phyloP scores from a whole-genome alignment of 1,284 basidiomycete species.

The Wallemia mellicola region DNA sequence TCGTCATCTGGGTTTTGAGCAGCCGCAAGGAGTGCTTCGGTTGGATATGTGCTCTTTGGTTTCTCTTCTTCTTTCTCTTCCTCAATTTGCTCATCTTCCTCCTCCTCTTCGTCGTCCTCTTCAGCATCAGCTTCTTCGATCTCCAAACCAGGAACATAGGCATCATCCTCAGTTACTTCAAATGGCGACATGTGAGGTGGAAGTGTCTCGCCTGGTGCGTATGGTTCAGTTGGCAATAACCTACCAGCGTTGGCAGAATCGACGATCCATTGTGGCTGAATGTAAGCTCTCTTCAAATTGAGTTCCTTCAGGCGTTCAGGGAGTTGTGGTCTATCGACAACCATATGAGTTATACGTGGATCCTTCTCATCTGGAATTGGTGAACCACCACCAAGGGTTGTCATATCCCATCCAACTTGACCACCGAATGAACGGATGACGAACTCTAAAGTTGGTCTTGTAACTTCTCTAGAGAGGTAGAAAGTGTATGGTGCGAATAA shows the following conservation, averaged over 20 bases:
- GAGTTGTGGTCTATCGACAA: slow-evolving; percentile 55
- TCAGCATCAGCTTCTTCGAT: slow-evolving; percentile 17
- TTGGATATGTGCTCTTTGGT: slow-evolving; percentile 8
- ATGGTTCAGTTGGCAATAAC: slow-evolving; percentile 56
- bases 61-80: slow-evolving; percentile 8
- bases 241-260: slow-evolving; percentile 76
- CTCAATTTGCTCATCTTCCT: slow-evolving; percentile 14
- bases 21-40: slow-evolving; percentile 24
- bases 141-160: slow-evolving; percentile 2
- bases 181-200: slow-evolving; percentile 95
- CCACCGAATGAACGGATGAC: slow-evolving; percentile 62
- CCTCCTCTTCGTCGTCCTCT: slow-evolving; percentile 12
- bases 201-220: slow-evolving; percentile 55
- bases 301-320: slow-evolving; percentile 20
- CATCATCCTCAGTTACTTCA: slow-evolving; percentile 9
- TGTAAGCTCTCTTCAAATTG: slow-evolving; percentile 42
- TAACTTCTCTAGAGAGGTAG: slow-evolving; percentile 80
- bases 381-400: slow-evolving; percentile 53
- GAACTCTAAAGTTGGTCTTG: slow-evolving; percentile 80
- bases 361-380: slow-evolving; percentile 30
- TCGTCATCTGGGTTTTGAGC: slow-evolving; percentile 29
- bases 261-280: slow-evolving; percentile 95
- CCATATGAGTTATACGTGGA: slow-evolving; percentile 58
- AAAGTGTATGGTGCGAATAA: slow-evolving; percentile 72
- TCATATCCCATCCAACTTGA: slow-evolving; percentile 47